Base-by-base conservation (phyloP, 805 yeast species). In the Huiozyma naganishii region DNA sequence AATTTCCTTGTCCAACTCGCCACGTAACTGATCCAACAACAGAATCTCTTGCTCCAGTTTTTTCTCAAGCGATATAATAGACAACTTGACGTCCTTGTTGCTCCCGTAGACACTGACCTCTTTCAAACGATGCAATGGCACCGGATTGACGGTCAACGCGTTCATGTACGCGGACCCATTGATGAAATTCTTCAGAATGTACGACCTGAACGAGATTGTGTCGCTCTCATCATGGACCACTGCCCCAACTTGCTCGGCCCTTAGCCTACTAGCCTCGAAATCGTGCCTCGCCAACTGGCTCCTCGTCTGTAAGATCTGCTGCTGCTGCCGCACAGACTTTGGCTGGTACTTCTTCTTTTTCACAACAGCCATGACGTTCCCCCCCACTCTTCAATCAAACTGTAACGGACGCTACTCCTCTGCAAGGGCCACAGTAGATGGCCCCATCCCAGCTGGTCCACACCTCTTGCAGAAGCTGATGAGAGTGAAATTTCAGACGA, bases 171-270 rank as follows among this genome's bases (percentile, higher is more conserved):
- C 51, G 5, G 57, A 46, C 4, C 59, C 45, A 6, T 44, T 44
- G 10, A 55, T 48, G 39, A 53, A 55, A 36, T 59, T 58, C 38
- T 52, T 55, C 39, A 54, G 36, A 9, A 59, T 33, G 49, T 54
- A 47, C 11, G 53, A 45, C 13, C 64, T 47, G 41, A 52, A 61
- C 6, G 66, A 60, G 6, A 59, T 50, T 2, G 62, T 57, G 41
- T 61, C 66, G 44, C 63, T 59, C 41, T 59, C 62, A 47, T 61
- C 66, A 41, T 61, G 65, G 2, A 55, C 51, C 23, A 55, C 46
- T 2, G 55, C 42, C 10, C 50, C 51, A 1, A 57, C 47, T 28
- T 53, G 53, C 30, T 58, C 62, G 4, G 66, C 54, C 42, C 54
- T 53, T 35, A 60, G 45, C 38, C 64, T 48, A 23, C 51, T 48